Percentiles rank a stretch among this genome's conserved stretches.
phyloP scores from a whole-genome alignment of 1,139 yeast genomes.

The Yamadazyma diospyri region DNA sequence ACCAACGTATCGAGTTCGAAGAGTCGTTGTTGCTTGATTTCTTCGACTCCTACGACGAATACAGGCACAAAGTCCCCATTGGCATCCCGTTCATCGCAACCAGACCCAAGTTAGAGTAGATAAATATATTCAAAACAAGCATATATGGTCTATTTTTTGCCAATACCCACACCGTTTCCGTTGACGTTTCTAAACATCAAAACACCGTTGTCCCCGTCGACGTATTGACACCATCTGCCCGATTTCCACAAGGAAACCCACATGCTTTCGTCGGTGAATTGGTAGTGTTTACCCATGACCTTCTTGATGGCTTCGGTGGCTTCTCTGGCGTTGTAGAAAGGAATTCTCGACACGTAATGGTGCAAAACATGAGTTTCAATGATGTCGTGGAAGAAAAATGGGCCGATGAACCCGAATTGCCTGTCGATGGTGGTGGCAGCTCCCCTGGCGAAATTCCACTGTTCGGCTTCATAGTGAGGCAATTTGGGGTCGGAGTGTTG shows the following conservation, averaged over 20 bases:
- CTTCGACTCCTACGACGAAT: slow-evolving; percentile 59
- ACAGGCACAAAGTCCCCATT: slow-evolving; percentile 47
- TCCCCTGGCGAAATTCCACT: slow-evolving; percentile 65
- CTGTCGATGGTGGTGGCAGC: slow-evolving; percentile 66
- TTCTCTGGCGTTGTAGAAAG: slow-evolving; percentile 60
- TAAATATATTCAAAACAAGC: not conserved
- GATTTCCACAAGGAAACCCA: slow-evolving; percentile 55
- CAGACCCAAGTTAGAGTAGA: not conserved
- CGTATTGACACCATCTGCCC: slow-evolving; percentile 55
- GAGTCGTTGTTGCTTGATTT: slow-evolving; percentile 62
- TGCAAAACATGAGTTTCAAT: slow-evolving; percentile 64
- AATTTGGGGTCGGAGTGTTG: slow-evolving; percentile 58
- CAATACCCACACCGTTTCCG: slow-evolving; percentile 35
- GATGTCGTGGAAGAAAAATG: slow-evolving; percentile 58
- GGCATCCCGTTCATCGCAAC: slow-evolving; percentile 59
- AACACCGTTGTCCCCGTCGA: slow-evolving; percentile 59
- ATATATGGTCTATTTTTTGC: slow-evolving; percentile 7
- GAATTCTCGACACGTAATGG: slow-evolving; percentile 60
- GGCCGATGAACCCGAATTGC: slow-evolving; percentile 58
- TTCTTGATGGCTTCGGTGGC: slow-evolving; percentile 56
- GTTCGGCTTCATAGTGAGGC: slow-evolving; percentile 51
- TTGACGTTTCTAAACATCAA: slow-evolving; percentile 58
- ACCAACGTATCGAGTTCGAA: slow-evolving; percentile 62
- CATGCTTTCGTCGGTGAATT: slow-evolving; percentile 52
- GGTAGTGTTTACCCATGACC: slow-evolving; percentile 60